phyloP scores from a whole-genome alignment of 2,329 filamentous ascomycete genomes.

The Xylaria sp. region DNA sequence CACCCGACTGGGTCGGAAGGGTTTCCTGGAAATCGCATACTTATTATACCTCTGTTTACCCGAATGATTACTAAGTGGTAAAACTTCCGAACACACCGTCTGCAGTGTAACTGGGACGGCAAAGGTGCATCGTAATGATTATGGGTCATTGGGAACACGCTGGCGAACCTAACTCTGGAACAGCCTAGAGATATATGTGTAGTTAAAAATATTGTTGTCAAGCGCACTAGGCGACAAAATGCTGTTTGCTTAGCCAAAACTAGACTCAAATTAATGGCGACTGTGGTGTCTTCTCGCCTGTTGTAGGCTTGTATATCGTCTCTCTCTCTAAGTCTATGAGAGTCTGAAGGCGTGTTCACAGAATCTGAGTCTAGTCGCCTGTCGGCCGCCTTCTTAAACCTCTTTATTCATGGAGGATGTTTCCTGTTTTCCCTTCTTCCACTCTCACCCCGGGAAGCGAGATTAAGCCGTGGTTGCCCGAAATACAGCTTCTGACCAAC shows the following conservation, averaged over 20 bases:
- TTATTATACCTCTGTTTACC: background rate
- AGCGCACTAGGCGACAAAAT: background rate
- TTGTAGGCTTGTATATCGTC: constrained; percentile 20
- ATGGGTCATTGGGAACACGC: background rate
- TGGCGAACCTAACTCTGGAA: background rate
- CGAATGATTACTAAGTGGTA: background rate
- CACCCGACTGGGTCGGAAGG: constrained; percentile 45
- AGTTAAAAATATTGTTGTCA: background rate
- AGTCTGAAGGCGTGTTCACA: constrained; percentile 43
- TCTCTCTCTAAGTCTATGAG: constrained; percentile 47
- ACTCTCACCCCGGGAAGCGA: background rate
- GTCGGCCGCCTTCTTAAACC: background rate
- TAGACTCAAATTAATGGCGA: constrained; percentile 26
- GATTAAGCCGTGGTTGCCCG: constrained; percentile 11
- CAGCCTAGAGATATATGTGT: background rate
- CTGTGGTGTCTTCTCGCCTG: constrained; percentile 23
- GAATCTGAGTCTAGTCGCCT: constrained; percentile 44
- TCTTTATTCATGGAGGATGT: background rate
- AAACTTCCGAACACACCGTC: constrained; percentile 22
- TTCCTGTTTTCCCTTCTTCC: background rate
- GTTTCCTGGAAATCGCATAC: constrained; percentile 20
- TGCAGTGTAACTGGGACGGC: constrained; percentile 41
- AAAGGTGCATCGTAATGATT: constrained; percentile 13
- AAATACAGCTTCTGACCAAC: constrained; percentile 9
- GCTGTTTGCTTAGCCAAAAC: background rate